Base-by-base conservation (phyloP, 2,329 filamentous ascomycete species). In the Claviceps pazoutovae region DNA sequence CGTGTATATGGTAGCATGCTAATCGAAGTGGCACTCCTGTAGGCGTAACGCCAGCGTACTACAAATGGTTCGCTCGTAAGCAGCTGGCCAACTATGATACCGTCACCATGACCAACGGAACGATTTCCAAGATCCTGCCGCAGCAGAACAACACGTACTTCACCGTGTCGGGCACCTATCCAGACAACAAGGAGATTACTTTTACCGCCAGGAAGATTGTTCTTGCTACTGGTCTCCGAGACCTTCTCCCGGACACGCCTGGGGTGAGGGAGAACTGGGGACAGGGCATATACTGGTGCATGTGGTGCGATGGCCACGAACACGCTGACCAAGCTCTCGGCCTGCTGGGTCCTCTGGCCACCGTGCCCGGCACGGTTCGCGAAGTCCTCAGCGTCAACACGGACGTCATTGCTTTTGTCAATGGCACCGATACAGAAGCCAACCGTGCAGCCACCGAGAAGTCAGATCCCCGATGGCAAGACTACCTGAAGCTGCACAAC, bases 231-330 rank as follows among this genome's bases (percentile, higher is more conserved):
- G 80, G 79, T 5, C 62, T 83, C 19, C 65, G 63, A 6, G 79
- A 82, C 57, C 60, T 78, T 23, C 63, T 83, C 2, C 78, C 80
- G 1, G 21, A 53, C 0, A 81, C 77, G 0, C 78, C 79, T 0
- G 79, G 80, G 0, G 51, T 82, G 0, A 36, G 56, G 7, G 74
- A 79, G 51, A 74, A 72, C 58, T 83, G 75, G 72, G 78, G 76
- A 48, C 70, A 75, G 53, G 80, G 79, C 5, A 73, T 82, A 49
- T 82, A 67, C 64, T 82, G 79, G 77, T 83, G 79, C 51, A 78
- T 78, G 0, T 83, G 79, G 79, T 83, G 79, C 55, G 79, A 83
- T 58, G 79, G 79, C 13, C 70, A 75, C 56, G 79, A 83, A 63
- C 78, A 82, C 60, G 74, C 73, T 0, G 76, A 81, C 58, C 78